Percentiles rank a stretch among this genome's conserved stretches.
Conservation (phyloP, 805 yeast species). For the Cyberlindnera subsufficiens region DNA sequence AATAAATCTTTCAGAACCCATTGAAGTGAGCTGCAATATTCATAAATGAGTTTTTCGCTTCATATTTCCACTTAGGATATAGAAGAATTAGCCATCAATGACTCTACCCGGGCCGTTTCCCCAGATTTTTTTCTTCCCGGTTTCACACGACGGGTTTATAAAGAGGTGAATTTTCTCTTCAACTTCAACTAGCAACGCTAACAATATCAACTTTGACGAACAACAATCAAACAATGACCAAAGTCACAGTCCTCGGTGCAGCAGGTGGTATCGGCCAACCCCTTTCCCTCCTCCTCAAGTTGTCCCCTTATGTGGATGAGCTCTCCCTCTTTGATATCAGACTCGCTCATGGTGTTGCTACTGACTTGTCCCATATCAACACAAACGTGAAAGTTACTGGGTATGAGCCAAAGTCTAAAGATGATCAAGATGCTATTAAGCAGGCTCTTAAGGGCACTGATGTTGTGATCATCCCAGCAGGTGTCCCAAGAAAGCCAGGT, state of each 20-base stretch:
- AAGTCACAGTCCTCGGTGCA: conserved; percentile 86
- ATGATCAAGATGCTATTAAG: conserved; percentile 42
- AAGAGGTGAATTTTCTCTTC: background rate
- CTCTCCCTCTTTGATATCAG: conserved; percentile 83
- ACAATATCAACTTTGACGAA: background rate
- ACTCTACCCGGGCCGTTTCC: conserved; percentile 2
- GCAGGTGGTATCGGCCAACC: conserved; percentile 97
- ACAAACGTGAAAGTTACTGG: conserved; percentile 57
- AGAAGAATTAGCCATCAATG: background rate
- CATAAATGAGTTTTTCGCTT: no score
- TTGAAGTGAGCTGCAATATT: no score
- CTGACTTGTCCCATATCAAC: conserved; percentile 81
- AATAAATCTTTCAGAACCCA: no score
- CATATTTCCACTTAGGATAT: background rate
- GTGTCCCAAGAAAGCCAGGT: conserved; percentile 91
- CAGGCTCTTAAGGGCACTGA: conserved; percentile 39
- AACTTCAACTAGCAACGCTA: no score
- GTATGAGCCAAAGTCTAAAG: conserved; percentile 42
- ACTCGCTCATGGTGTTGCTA: conserved; percentile 79
- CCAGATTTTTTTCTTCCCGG: conserved; percentile 1
- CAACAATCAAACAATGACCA: conserved; percentile 26
- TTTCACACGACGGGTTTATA: background rate
- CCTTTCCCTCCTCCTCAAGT: conserved; percentile 71
- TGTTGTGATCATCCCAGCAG: conserved; percentile 59
- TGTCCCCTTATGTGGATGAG: conserved; percentile 51